Percentiles rank a stretch among this genome's conserved stretches.
These are phyloP conservation scores for Claviceps sp. DNA, from an alignment of 2,329 filamentous ascomycete genomes.

Conservation along the genomic window DNA sequence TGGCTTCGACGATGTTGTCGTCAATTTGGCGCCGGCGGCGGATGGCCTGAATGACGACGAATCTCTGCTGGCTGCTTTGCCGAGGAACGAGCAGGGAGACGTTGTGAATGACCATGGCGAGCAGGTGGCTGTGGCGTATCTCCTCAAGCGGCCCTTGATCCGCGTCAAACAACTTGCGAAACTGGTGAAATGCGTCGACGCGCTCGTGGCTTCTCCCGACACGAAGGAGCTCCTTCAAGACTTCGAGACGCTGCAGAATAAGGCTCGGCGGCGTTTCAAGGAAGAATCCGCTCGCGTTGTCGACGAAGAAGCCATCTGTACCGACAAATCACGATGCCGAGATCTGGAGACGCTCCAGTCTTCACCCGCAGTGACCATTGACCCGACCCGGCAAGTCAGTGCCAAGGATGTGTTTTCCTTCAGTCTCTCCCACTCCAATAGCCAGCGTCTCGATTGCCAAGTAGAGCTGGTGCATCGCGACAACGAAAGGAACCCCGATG, in stretches of 20 bases:
- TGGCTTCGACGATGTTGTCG: constrained; percentile 86
- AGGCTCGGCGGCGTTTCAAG: constrained; percentile 51
- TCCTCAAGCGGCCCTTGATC: constrained; percentile 79
- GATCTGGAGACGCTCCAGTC: constrained; percentile 66
- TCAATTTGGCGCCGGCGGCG: constrained; percentile 69
- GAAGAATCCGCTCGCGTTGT: constrained; percentile 58
- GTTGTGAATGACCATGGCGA: constrained; percentile 65
- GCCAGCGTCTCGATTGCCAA: constrained; percentile 78
- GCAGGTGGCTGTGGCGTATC: constrained; percentile 83
- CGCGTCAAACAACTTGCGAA: constrained; percentile 80
- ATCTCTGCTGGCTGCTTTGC: constrained; percentile 44
- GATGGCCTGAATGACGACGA: constrained; percentile 42
- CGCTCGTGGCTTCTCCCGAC: constrained; percentile 35
- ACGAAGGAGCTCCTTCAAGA: constrained; percentile 26
- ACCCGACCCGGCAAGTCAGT: constrained; percentile 67
- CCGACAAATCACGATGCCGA: constrained; percentile 68
- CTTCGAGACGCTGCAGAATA: constrained; percentile 63
- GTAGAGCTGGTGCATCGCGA: constrained; percentile 81
- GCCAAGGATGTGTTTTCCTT: constrained; percentile 86
- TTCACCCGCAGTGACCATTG: constrained; percentile 56
- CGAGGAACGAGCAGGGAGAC: constrained; percentile 51
- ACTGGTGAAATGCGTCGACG: constrained; percentile 58
- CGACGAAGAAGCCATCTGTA: constrained; percentile 76
- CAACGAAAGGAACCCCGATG: constrained; percentile 51
- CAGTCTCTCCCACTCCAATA: constrained; percentile 74